Evolutionary conservation across 2,329 filamentous ascomycete genomes (phyloP).

Genomic region (Alternaria infectoria): DNA sequence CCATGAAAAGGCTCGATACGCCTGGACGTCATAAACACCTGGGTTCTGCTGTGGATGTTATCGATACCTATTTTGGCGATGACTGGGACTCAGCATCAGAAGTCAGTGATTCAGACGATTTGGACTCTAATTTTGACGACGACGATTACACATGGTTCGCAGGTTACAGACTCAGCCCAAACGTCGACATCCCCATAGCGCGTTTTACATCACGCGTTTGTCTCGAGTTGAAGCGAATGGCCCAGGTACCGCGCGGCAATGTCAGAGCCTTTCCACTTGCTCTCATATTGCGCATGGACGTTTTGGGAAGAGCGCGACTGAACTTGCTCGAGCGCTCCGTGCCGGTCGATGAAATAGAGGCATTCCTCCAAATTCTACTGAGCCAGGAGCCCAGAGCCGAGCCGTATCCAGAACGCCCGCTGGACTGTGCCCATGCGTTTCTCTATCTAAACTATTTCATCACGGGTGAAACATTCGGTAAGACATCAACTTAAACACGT

Average conservation of each 20-base stretch:
- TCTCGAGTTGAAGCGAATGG: neutral
- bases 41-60: neutral
- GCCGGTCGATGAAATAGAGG: neutral
- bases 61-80: neutral
- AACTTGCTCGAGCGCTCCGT: neutral
- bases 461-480: neutral
- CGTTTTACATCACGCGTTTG: neutral
- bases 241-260: neutral
- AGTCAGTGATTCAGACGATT: neutral
- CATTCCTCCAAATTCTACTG: neutral
- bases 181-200: neutral
- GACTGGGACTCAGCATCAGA: neutral
- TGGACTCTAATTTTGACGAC: neutral
- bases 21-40: neutral
- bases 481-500: neutral
- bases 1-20: neutral
- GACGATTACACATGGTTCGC: neutral
- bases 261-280: neutral
- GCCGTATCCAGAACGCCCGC: neutral
- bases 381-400: neutral
- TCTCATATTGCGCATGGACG: neutral
- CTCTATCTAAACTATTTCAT: neutral
- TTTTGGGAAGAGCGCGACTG: neutral
- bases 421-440: neutral
- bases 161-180: neutral